Evolutionary conservation across 2,329 filamentous ascomycete species (phyloP).

Genomic region (Monascus ruber): DNA sequence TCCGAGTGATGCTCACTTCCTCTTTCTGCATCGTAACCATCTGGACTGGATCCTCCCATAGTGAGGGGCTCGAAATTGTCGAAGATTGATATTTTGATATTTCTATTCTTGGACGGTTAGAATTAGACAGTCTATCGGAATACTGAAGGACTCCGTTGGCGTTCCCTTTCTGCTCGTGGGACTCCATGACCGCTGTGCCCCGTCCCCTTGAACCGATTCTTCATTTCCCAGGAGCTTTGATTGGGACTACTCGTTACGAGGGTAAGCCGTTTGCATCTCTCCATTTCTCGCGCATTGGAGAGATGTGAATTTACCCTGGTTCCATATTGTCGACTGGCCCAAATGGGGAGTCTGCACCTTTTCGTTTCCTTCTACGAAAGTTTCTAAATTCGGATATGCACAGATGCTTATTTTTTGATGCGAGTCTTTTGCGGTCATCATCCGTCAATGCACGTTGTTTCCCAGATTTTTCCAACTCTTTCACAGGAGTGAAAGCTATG

Average conservation of each 20-base stretch:
- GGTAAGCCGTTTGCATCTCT: no score
- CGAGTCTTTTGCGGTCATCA: constrained; percentile 16
- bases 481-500: constrained; percentile 16
- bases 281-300: neutral
- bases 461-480: constrained; percentile 22
- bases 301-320: constrained; percentile 7
- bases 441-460: constrained; percentile 24
- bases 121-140: neutral
- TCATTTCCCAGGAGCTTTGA: constrained; percentile 24
- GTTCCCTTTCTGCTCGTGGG: neutral
- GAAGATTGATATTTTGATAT: neutral
- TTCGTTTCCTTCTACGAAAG: constrained; percentile 1
- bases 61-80: neutral
- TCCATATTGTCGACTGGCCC: constrained; percentile 9
- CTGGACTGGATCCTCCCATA: neutral
- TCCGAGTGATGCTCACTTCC: neutral
- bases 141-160: neutral
- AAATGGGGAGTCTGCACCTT: constrained; percentile 1
- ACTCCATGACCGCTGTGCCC: constrained; percentile 1
- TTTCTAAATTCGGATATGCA: neutral
- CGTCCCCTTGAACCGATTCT: neutral
- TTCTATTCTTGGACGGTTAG: no score
- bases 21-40: neutral
- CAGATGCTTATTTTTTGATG: constrained; percentile 1
- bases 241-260: constrained; percentile 15